These are phyloP conservation scores for Heteromeles arbutifolia DNA, from an alignment of 306 rosid genomes.

Conservation along the genomic window DNA sequence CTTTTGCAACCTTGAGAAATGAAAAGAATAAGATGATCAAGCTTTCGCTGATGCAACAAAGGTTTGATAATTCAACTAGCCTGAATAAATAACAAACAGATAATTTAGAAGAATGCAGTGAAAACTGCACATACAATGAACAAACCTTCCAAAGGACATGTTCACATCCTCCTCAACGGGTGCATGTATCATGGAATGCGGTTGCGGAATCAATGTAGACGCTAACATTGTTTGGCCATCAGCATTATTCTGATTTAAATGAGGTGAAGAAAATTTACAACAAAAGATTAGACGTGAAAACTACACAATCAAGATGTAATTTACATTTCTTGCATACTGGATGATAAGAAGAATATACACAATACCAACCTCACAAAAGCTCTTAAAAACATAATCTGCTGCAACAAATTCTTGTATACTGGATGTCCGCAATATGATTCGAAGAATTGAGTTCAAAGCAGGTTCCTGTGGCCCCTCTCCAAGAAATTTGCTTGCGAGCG, in stretches of 20 bases:
- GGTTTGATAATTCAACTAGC: neutral
- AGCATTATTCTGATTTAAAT: slow-evolving; percentile 58
- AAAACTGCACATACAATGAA: slow-evolving; percentile 20
- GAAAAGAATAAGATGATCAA: slow-evolving; percentile 6
- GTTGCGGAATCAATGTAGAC: slow-evolving; percentile 88
- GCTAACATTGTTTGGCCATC: slow-evolving; percentile 90
- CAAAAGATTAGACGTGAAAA: slow-evolving; percentile 3
- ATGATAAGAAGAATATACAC: neutral
- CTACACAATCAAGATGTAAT: slow-evolving; percentile 1
- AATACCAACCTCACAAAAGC: slow-evolving; percentile 82
- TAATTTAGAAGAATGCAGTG: neutral
- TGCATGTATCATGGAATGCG: slow-evolving; percentile 60
- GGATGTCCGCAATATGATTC: slow-evolving; percentile 81
- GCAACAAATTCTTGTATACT: slow-evolving; percentile 80
- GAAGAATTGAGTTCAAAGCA: slow-evolving; percentile 77
- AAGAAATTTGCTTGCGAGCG: slow-evolving; percentile 69
- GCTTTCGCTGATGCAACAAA: slow-evolving; percentile 3
- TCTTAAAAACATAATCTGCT: slow-evolving; percentile 76
- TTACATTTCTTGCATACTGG: neutral
- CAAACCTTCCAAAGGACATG: slow-evolving; percentile 97
- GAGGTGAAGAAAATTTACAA: neutral
- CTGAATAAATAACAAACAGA: slow-evolving; percentile 1
- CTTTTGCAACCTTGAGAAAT: neutral
- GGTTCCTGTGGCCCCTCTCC: slow-evolving; percentile 87
- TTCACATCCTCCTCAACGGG: slow-evolving; percentile 74